phyloP scores from a whole-genome alignment of 1,139 yeast genomes.

The Candida labiduridarum region DNA sequence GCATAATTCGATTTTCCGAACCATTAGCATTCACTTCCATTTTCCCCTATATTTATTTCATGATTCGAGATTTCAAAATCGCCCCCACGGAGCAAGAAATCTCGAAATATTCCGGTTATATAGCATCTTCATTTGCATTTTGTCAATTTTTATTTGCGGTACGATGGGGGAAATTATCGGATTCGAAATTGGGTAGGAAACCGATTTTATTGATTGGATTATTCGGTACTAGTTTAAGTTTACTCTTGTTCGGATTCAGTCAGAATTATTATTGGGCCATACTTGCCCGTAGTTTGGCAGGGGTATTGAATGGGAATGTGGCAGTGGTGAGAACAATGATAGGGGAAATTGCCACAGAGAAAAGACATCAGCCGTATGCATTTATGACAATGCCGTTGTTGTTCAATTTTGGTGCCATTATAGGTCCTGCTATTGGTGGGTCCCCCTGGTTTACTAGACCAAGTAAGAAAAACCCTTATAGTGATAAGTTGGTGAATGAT shows the following conservation, averaged over 20 bases:
- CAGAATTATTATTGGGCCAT: conserved; percentile 53
- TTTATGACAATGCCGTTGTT: conserved; percentile 61
- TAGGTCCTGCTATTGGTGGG: conserved; percentile 56
- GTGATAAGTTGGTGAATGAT: conserved; percentile 5
- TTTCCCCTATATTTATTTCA: conserved; percentile 65
- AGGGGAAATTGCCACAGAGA: conserved; percentile 60
- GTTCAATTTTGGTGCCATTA: conserved; percentile 53
- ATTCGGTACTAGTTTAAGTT: conserved; percentile 49
- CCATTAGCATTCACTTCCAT: conserved; percentile 66
- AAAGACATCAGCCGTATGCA: conserved; percentile 62
- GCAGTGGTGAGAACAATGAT: conserved; percentile 62
- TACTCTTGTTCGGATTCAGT: conserved; percentile 56
- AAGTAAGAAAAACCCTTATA: conserved; percentile 11
- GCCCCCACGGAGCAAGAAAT: conserved; percentile 54
- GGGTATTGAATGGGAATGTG: conserved; percentile 62
- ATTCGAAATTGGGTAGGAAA: conserved; percentile 56
- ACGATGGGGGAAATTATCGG: conserved; percentile 61
- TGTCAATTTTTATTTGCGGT: conserved; percentile 57
- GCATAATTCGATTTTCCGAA: conserved; percentile 55
- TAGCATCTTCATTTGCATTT: conserved; percentile 58
- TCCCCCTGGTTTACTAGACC: conserved; percentile 37
- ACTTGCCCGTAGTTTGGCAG: conserved; percentile 53
- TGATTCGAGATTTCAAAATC: conserved; percentile 60
- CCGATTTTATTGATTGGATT: conserved; percentile 55
- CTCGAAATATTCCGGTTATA: conserved; percentile 59